Evolutionary conservation across 805 yeast genomes (phyloP), one percentile per base, ranked within the genome.

Genomic region (Kuraishia molischiana): DNA sequence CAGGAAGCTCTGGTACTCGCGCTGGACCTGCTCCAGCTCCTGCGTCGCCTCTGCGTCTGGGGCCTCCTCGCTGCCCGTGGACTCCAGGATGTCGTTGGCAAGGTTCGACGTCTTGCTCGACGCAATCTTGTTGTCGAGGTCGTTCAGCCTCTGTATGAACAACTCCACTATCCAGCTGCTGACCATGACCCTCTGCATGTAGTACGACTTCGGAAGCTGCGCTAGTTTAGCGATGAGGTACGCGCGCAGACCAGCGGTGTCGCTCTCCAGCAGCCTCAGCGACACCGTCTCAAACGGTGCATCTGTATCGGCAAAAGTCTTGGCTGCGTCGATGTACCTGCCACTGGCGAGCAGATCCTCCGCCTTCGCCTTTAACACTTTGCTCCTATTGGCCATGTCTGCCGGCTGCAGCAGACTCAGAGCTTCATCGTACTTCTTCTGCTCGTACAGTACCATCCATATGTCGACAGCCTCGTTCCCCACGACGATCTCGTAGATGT

Each of bases 231-330:
- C 50, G 0, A 49, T 43, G 14, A 79, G 52, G 47, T 70, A 77
- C n/a, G 54, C 53, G 37, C 70, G 53, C 29, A 80, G 49, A 4
- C 63, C 62, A 5, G 51, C 48, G 24, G 69, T 54, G 8, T 64
- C 52, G 2, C 48, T 40, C 4, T 74, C 70, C 44, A 81, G 48
- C 32, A 80, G 66, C 31, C 55, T 64, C 29, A 85, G 56, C 2
- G 90, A 77, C 4, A 81, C 69, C 10, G 75, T 67, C 44, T 86
- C 95, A 51, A 86, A 71, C 0, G 86, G 77, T 38, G 71, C 76
- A 5, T 74, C 62, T 43, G 84, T 79, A 18, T 59, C 47, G 0
- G 92, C 95, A 37, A 78, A 69, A 1, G 69, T 67, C 33, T 64
- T 56, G 0, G 89, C 85, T 0, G 77, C 71, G n/a, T 59, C 54